These are phyloP conservation scores for Scheffersomyces lignicola DNA, from an alignment of 1,139 yeast species.

Conservation along the genomic window DNA sequence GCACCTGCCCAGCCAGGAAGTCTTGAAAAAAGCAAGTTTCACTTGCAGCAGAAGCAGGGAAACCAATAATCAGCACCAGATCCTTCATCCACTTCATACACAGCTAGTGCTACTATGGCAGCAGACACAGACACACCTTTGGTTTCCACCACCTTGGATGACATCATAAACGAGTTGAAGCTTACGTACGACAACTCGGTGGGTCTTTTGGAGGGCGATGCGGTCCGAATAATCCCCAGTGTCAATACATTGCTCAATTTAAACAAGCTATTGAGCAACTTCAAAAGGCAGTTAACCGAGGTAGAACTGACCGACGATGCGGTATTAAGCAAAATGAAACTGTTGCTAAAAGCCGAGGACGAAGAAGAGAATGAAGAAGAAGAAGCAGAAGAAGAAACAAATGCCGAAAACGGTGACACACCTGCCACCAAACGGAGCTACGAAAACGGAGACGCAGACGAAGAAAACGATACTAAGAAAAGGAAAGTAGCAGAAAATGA, in stretches of 20 bases:
- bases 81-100: neutral
- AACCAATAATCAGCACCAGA: neutral
- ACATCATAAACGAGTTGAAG: slow-evolving; percentile 52
- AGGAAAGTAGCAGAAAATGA: slow-evolving; percentile 10
- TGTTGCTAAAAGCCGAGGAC: slow-evolving; percentile 10
- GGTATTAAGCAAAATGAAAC: slow-evolving; percentile 27
- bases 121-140: slow-evolving; percentile 22
- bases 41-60: too few relatives aligned
- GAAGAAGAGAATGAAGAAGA: slow-evolving; percentile 11
- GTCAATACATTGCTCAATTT: slow-evolving; percentile 45
- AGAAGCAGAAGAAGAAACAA: slow-evolving; percentile 11
- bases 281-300: slow-evolving; percentile 49
- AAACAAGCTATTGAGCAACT: slow-evolving; percentile 46
- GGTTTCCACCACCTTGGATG: slow-evolving; percentile 48
- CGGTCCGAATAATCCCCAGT: slow-evolving; percentile 48
- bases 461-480: slow-evolving; percentile 10
- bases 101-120: slow-evolving; percentile 18
- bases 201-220: slow-evolving; percentile 63
- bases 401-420: slow-evolving; percentile 7
- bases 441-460: slow-evolving; percentile 8
- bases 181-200: slow-evolving; percentile 58
- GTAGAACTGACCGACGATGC: slow-evolving; percentile 47
- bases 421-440: slow-evolving; percentile 1
- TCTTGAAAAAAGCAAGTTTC: too few relatives aligned
- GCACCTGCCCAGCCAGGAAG: too few relatives aligned